Percentiles rank a stretch among this genome's conserved stretches.
phyloP scores from a whole-genome alignment of 2,329 filamentous ascomycete species.

The Emmonsiellopsis sp. region DNA sequence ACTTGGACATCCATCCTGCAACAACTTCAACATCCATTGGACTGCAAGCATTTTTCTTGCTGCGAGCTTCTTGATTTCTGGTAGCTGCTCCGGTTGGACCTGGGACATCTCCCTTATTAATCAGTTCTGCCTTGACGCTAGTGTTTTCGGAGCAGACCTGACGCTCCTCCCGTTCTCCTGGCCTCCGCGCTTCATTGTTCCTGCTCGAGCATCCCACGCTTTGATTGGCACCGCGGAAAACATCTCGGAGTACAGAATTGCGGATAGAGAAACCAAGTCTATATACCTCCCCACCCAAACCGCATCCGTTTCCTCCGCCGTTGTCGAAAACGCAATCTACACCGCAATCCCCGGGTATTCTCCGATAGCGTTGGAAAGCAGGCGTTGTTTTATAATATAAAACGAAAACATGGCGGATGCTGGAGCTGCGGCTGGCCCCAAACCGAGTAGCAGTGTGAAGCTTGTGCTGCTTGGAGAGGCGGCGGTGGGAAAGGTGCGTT shows the following conservation, averaged over 20 bases:
- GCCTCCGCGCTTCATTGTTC: no score
- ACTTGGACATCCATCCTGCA: background rate
- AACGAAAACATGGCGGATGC: slow-evolving; percentile 56
- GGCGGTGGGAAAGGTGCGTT: slow-evolving; percentile 86
- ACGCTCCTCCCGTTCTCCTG: no score
- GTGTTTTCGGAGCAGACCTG: no score
- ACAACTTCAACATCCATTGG: background rate
- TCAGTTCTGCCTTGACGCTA: no score
- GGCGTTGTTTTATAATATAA: background rate
- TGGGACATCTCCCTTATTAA: no score
- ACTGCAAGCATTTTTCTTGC: background rate
- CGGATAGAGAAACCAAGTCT: no score
- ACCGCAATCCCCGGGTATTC: background rate
- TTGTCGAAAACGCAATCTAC: background rate
- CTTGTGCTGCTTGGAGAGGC: slow-evolving; percentile 95
- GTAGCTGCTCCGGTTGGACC: no score
- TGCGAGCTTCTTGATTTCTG: no score
- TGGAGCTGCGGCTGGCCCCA: slow-evolving; percentile 57
- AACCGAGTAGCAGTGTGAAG: slow-evolving; percentile 99
- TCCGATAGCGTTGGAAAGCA: background rate
- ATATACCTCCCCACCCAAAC: no score
- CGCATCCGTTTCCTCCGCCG: background rate
- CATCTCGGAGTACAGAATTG: no score
- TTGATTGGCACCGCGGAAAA: no score
- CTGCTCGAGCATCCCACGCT: no score